These are phyloP conservation scores for Clavulina sp. DNA, from an alignment of 768 basidiomycete genomes.

Conservation along the genomic window DNA sequence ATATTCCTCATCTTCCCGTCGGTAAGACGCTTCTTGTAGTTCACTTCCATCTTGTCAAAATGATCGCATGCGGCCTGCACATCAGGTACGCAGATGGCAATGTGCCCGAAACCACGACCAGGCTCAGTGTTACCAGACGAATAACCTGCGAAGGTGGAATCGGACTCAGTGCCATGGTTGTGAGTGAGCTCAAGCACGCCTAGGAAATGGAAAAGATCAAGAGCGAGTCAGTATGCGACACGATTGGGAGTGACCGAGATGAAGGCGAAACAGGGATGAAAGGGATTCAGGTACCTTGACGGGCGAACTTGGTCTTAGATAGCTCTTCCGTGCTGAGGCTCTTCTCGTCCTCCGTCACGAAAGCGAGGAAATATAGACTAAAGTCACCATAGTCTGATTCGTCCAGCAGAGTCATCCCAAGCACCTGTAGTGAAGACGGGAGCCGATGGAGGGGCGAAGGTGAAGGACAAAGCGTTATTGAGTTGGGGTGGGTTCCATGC, in stretches of 20 bases:
- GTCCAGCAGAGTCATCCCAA: slow-evolving; percentile 57
- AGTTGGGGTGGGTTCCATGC: too few relatives aligned
- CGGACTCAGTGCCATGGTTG: slow-evolving; percentile 80
- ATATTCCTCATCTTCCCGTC: slow-evolving; percentile 80
- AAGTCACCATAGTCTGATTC: slow-evolving; percentile 35
- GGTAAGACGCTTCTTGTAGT: slow-evolving; percentile 70
- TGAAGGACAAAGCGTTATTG: slow-evolving; percentile 13
- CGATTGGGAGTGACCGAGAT: neutral
- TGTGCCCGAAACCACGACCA: slow-evolving; percentile 48
- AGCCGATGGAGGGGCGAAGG: neutral
- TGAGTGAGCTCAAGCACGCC: slow-evolving; percentile 72
- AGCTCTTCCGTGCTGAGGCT: slow-evolving; percentile 35
- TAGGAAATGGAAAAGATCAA: slow-evolving; percentile 19
- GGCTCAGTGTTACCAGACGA: slow-evolving; percentile 73
- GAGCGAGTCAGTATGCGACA: neutral
- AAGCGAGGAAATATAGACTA: slow-evolving; percentile 77
- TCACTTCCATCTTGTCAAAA: slow-evolving; percentile 62
- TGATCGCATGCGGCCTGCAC: slow-evolving; percentile 68
- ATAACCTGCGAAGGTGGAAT: slow-evolving; percentile 65
- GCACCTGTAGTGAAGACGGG: slow-evolving; percentile 9
- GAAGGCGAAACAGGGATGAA: neutral
- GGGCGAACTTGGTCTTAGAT: slow-evolving; percentile 26
- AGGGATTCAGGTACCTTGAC: slow-evolving; percentile 38
- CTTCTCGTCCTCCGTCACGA: slow-evolving; percentile 41
- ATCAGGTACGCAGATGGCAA: slow-evolving; percentile 70